Base-by-base conservation (phyloP, 176 grass and related monocot genomes). In the Themeda triandra region DNA sequence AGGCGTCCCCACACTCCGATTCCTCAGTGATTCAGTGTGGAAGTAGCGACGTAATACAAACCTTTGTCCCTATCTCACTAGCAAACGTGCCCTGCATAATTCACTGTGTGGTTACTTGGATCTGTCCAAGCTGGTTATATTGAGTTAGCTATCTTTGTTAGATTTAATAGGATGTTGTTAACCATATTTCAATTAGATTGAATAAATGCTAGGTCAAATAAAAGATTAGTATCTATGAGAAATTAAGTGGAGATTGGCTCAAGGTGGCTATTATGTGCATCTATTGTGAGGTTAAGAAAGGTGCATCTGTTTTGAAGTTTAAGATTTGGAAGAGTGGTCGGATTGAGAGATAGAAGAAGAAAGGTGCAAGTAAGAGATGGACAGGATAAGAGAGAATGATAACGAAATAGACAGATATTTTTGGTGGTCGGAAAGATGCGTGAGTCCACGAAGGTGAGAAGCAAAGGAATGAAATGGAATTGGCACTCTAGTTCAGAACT, bases 1-100 rank as follows among this genome's bases (percentile, higher is more conserved):
- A 88, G 88, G 92, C 40, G 75, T 83, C 73, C 92, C 86, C 35
- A 83, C 83, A 19, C 86, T 93, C 70, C 86, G 80, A 80, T 93
- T 86, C 67, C 54, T 94, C 65, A 63, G 92, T 2, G 86, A 94
- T 19, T 73, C 76, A 23, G 83, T 94, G 48, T 91, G 86, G 88
- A 88, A 91, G 65, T 91, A 87, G 78, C 7, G 4, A 31, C 23
- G 9, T n/a, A 36, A 4, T 23, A 33, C 28, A 56, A 33, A 36
- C 15, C 21, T 18, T 39, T 6, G 24, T 35, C 39, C 3, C 8
- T 69, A 21, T 53, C 48, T 53, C 48, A 53, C 19, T 21, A 54
- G 51, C 51, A 54, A 23, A 54, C 19, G 6, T 23, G 51, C 18
- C 51, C 14, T 11, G 31, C 31, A 28, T 29, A 19, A 46, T 66